Evolutionary conservation across 2,329 filamentous ascomycete genomes (phyloP), one percentile per base, ranked within the genome.

Genomic region (Alternaria ventricosa): DNA sequence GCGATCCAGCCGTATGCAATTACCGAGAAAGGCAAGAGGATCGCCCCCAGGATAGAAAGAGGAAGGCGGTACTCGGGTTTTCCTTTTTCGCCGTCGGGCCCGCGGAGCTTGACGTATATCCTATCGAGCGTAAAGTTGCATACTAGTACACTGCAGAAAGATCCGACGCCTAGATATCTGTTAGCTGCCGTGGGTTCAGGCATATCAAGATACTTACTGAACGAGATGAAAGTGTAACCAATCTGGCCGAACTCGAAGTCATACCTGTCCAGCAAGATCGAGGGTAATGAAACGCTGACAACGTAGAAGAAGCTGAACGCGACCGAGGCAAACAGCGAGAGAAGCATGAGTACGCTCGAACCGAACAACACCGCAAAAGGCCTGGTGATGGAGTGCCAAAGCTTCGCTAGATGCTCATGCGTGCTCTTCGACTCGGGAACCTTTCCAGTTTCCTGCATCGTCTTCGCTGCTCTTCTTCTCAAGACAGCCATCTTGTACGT

Each of bases 401-500:
- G 62, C 54, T 65, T 78, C 59, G 64, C 69, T 55, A 67, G 57
- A 41, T 71, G 53, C 36, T 72, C 68, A 13, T 71, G 71, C 30
- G 47, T 59, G 28, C 47, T 67, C 36, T 70, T 68, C 13, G 50
- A 49, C 46, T 66, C 62, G 12, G 41, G 55, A 20, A 45, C 57
- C 9, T 57, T 43, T 28, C 49, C 66, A 57, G 36, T 66, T 66
- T 23, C 67, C 64, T 45, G 57, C 64, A 43, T 68, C 60, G 18
- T 70, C 60, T 53, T 73, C 55, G 62, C 75, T 56, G 65, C 62
- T 61, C 59, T 74, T 28, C 55, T 61, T 61, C 67, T 72, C 45
- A 90, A 75, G 49, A 90, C 87, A 1, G 83, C 78, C 44, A 88
- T 82, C 70, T 85, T 86, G 76, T 90, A 90, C 12, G 89, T 90